A percentile compares a stretch with the other conserved stretches of the same genome.
phyloP scores from a whole-genome alignment of 441 rosid genomes.

The Erysimum cheiri region DNA sequence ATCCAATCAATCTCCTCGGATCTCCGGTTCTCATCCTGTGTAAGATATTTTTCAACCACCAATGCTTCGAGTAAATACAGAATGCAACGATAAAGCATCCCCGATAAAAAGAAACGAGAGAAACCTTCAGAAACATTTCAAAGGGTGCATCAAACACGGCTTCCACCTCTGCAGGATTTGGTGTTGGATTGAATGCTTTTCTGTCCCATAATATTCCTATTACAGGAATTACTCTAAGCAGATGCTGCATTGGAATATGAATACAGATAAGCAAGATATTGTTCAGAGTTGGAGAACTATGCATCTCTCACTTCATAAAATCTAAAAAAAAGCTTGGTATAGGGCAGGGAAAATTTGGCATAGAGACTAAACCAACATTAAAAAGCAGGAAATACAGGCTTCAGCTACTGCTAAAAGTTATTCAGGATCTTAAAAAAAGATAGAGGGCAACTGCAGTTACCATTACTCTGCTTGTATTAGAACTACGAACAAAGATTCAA shows the following conservation, averaged over 20 bases:
- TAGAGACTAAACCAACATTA: conserved; percentile 14
- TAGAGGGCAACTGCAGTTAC: neutral
- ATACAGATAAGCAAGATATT: conserved; percentile 20
- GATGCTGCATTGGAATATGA: conserved; percentile 61
- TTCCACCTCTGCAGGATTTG: conserved; percentile 80
- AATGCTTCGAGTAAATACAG: conserved; percentile 9
- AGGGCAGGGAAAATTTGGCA: neutral
- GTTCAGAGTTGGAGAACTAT: conserved; percentile 12
- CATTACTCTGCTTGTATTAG: neutral
- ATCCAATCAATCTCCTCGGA: conserved; percentile 76
- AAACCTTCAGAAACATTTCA: conserved; percentile 89
- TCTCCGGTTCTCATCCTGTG: conserved; percentile 78
- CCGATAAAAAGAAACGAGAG: conserved; percentile 17
- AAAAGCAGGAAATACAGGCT: neutral
- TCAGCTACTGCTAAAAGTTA: conserved; percentile 6
- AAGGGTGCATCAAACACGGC: conserved; percentile 76
- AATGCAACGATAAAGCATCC: conserved; percentile 26
- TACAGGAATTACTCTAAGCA: conserved; percentile 79
- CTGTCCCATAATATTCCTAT: conserved; percentile 64
- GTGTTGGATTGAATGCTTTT: conserved; percentile 62
- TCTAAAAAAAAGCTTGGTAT: conserved; percentile 12
- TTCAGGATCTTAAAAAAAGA: neutral
- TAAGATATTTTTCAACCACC: conserved; percentile 16
- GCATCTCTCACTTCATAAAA: conserved; percentile 4
- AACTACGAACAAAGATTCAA: neutral